Evolutionary conservation across 305 asterid species (phyloP).

Genomic region (Fraxinus velutina): DNA sequence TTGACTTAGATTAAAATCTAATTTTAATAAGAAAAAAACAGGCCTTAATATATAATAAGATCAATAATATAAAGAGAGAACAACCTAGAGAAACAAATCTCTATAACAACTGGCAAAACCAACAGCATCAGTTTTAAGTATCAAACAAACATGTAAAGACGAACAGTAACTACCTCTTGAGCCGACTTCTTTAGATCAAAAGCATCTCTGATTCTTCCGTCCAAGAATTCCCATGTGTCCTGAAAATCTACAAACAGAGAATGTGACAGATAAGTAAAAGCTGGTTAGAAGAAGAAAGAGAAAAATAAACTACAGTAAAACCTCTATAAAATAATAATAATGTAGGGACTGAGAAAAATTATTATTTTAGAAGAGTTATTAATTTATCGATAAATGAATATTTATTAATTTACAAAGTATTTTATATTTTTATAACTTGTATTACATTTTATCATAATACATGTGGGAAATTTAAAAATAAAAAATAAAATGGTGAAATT

Average conservation of each 20-base stretch:
- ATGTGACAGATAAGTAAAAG: slow-evolving; percentile 3
- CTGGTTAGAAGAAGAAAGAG: slow-evolving; percentile 2
- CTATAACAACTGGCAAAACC: background rate
- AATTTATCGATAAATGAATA: too few relatives aligned
- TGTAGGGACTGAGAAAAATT: too few relatives aligned
- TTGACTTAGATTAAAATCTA: too few relatives aligned
- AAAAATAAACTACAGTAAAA: background rate
- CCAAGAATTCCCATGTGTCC: slow-evolving; percentile 86
- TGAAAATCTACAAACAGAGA: slow-evolving; percentile 52
- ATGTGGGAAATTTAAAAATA: too few relatives aligned
- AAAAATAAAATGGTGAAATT: too few relatives aligned
- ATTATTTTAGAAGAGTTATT: too few relatives aligned
- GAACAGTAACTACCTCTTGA: slow-evolving; percentile 64
- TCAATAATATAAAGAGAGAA: background rate
- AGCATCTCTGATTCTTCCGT: slow-evolving; percentile 70
- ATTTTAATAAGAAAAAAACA: too few relatives aligned
- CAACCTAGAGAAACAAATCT: background rate
- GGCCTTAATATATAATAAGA: background rate
- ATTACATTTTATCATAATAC: too few relatives aligned
- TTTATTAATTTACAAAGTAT: background rate
- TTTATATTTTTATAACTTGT: too few relatives aligned
- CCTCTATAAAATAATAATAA: background rate
- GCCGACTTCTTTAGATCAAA: slow-evolving; percentile 72
- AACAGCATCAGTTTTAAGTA: background rate
- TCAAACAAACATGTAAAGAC: slow-evolving; percentile 1